These are phyloP conservation scores for Limtongia smithiae DNA, from an alignment of 805 yeast species.

Conservation along the genomic window DNA sequence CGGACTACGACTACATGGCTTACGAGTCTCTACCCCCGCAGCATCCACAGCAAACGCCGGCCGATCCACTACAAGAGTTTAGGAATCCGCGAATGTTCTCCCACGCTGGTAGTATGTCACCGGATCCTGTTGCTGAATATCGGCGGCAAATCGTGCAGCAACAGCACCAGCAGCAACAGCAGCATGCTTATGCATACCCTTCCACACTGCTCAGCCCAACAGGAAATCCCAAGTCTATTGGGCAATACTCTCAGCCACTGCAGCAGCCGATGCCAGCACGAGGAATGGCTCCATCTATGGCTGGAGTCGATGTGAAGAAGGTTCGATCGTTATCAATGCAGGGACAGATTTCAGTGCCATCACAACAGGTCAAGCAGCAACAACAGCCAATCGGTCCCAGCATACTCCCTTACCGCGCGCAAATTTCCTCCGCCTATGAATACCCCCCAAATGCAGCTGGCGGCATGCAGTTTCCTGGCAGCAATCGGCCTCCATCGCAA, in stretches of 20 bases:
- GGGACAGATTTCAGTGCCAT: too few relatives aligned
- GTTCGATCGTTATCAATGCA: background rate
- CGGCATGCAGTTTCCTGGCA: too few relatives aligned
- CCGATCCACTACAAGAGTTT: slow-evolving; percentile 18
- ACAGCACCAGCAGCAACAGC: slow-evolving; percentile 2
- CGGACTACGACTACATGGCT: background rate
- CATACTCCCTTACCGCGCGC: slow-evolving; percentile 5
- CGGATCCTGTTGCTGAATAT: slow-evolving; percentile 10
- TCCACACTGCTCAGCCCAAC: background rate
- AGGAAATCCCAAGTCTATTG: background rate
- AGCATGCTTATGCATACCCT: background rate
- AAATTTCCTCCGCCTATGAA: slow-evolving; percentile 1
- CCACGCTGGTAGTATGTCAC: slow-evolving; percentile 10
- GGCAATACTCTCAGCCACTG: background rate
- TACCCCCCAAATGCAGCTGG: slow-evolving; percentile 1
- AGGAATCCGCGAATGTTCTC: slow-evolving; percentile 14
- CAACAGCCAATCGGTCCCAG: background rate
- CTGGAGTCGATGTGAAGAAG: background rate
- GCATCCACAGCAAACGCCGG: slow-evolving; percentile 6
- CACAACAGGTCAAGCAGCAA: background rate
- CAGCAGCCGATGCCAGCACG: background rate
- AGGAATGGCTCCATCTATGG: too few relatives aligned
- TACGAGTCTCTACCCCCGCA: background rate
- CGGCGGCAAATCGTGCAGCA: slow-evolving; percentile 4
- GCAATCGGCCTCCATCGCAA: too few relatives aligned